Base-by-base conservation (phyloP, 352 stramenopile genomes). In the Pythium apleroticum region DNA sequence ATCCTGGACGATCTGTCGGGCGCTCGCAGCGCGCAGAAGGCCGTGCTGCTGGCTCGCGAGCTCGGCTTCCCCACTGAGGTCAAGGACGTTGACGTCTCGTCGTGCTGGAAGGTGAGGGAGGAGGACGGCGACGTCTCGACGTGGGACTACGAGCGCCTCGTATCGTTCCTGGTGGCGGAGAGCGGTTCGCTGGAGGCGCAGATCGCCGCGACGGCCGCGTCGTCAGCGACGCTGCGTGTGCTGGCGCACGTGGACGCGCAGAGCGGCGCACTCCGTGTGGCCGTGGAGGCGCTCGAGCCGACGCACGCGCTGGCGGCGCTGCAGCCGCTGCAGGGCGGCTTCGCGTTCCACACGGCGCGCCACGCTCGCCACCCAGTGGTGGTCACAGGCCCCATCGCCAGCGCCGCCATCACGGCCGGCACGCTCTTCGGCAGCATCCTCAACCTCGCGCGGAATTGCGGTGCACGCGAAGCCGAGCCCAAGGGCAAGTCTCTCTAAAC, bases 1-100 rank as follows among this genome's bases (percentile, higher is more conserved):
- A 82, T 98, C 19, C 83, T 97, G n/a, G 93, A 98, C 52, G 93
- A 98, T 83, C 73, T 98, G 50, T 94, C 77, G 63, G 94, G 95
- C 45, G 73, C 93, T 33, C 93, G 93, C 57, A 90, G 82, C 31
- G 90, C 91, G 48, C 90, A 96, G 66, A 96, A 93, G 63, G 79
- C 97, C 1, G 89, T 98, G 63, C 80, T 98, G 54, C 78, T 99
- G 45, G 95, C 90, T n/a, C 86, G 90, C 15, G 95, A 98, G 63
- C 79, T 99, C 31, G 93, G 93, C 7, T 87, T 98, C 55, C 65
- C 89, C 22, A 69, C 86, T 1, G 74, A 96, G 15, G 78, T 96
- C 43, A 60, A 82, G 49, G 82, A 97, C 55, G 81, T 91, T 3
- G 72, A 73, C 25, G 81, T 92, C 30, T 52, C 68, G 15, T 84